These are phyloP conservation scores for Zalaria sp. DNA, from an alignment of 2,329 filamentous ascomycete species.

Conservation along the genomic window DNA sequence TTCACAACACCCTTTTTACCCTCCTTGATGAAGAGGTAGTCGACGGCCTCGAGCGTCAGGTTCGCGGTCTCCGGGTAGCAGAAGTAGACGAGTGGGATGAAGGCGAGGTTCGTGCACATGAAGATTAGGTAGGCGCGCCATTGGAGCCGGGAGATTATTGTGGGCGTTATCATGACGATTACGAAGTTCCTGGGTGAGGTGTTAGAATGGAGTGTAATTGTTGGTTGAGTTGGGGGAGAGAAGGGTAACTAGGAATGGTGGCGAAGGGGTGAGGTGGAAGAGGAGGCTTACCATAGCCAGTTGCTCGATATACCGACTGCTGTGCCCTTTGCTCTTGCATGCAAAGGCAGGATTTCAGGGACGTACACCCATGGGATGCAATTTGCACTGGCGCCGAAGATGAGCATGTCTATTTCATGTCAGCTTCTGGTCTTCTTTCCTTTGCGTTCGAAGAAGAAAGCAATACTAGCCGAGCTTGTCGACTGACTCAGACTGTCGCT, in stretches of 20 bases:
- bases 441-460: conserved; percentile 26
- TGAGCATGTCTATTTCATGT: conserved; percentile 18
- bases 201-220: too few relatives aligned
- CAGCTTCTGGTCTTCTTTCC: conserved; percentile 1
- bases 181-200: conserved; percentile 29
- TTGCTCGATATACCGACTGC: conserved; percentile 35
- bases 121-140: conserved; percentile 42
- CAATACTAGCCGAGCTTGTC: conserved; percentile 31
- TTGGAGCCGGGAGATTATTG: conserved; percentile 28
- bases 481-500: conserved; percentile 20
- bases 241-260: too few relatives aligned
- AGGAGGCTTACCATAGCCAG: conserved; percentile 27
- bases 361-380: conserved; percentile 38
- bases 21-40: conserved; percentile 23
- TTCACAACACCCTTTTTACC: conserved; percentile 11
- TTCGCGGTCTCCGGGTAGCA: conserved; percentile 31
- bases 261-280: too few relatives aligned
- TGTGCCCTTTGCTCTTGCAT: conserved; percentile 35
- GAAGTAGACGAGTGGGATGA: conserved; percentile 34
- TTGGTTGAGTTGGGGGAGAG: too few relatives aligned
- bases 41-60: conserved; percentile 30
- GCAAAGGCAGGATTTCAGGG: conserved; percentile 36
- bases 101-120: conserved; percentile 32
- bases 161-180: conserved; percentile 39
- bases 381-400: conserved; percentile 30